phyloP scores from a whole-genome alignment of 2,329 filamentous ascomycete genomes.

The Elsinoe fawcettii region DNA sequence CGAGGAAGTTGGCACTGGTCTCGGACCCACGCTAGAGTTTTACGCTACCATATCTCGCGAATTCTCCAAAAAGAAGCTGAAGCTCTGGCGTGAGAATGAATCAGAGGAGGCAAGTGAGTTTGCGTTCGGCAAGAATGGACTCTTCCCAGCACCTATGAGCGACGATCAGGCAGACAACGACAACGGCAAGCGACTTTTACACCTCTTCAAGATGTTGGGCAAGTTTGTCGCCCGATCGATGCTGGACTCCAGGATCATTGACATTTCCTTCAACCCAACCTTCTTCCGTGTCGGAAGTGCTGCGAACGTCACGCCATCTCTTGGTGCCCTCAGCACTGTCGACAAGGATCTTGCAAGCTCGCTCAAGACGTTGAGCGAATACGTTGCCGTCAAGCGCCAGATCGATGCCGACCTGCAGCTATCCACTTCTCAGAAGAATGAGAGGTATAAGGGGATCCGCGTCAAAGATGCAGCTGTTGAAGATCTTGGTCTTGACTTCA shows the following conservation, averaged over 20 bases:
- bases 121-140: constrained; percentile 71
- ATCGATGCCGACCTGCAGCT: constrained; percentile 65
- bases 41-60: constrained; percentile 97
- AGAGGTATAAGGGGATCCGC: constrained; percentile 59
- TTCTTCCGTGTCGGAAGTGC: constrained; percentile 84
- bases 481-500: constrained; percentile 88
- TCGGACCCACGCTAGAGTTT: constrained; percentile 93
- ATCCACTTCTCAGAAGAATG: constrained; percentile 61
- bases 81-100: constrained; percentile 92
- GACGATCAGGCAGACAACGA: constrained; percentile 65
- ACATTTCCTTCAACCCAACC: constrained; percentile 92
- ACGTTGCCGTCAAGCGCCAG: constrained; percentile 71
- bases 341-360: constrained; percentile 81
- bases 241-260: constrained; percentile 96
- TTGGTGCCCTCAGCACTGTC: constrained; percentile 83
- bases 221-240: constrained; percentile 97
- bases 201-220: constrained; percentile 85
- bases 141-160: constrained; percentile 88
- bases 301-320: constrained; percentile 64
- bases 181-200: constrained; percentile 77
- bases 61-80: constrained; percentile 94
- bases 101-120: constrained; percentile 64
- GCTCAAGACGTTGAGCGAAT: constrained; percentile 78
- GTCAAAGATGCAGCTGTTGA: constrained; percentile 74
- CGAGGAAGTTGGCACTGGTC: constrained; percentile 91